phyloP scores from a whole-genome alignment of 2,329 filamentous ascomycete genomes.

The Colletotrichum scovillei region DNA sequence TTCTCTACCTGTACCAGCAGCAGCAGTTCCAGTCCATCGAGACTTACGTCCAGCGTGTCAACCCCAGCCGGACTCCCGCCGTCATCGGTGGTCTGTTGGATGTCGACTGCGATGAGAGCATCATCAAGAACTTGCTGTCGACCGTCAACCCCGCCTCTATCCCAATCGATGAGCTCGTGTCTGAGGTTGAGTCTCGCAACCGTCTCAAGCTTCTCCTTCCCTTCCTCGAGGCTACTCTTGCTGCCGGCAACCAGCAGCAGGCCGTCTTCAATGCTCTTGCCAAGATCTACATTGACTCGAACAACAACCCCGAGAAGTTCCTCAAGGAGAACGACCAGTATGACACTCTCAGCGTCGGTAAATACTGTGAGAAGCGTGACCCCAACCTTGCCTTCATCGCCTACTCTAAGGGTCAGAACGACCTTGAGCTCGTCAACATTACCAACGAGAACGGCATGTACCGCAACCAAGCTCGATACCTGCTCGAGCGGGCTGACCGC shows the following conservation, averaged over 20 bases:
- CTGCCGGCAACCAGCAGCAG: conserved; percentile 92
- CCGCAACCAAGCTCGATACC: conserved; percentile 94
- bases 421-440: conserved; percentile 95
- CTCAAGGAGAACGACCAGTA: conserved; percentile 98
- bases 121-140: conserved; percentile 90
- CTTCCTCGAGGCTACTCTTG: conserved; percentile 93
- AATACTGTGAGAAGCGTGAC: conserved; percentile 99
- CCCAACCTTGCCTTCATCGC: conserved; percentile 95
- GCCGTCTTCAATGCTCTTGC: conserved; percentile 97
- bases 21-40: conserved; percentile 99
- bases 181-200: conserved; percentile 95
- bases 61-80: conserved; percentile 88
- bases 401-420: conserved; percentile 96
- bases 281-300: conserved; percentile 99
- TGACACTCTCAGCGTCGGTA: conserved; percentile 90
- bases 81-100: conserved; percentile 94
- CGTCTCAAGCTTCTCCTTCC: conserved; percentile 94
- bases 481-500: conserved; percentile 87
- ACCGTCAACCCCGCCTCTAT: conserved; percentile 88
- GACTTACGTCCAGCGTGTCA: conserved; percentile 96
- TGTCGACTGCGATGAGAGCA: conserved; percentile 95
- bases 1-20: conserved; percentile 97
- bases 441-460: conserved; percentile 99
- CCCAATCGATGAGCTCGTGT: conserved; percentile 93
- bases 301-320: conserved; percentile 98